Evolutionary conservation across 2,329 filamentous ascomycete genomes (phyloP), one percentile per base, ranked within the genome.

Genomic region (Fusarium phyllophilum): DNA sequence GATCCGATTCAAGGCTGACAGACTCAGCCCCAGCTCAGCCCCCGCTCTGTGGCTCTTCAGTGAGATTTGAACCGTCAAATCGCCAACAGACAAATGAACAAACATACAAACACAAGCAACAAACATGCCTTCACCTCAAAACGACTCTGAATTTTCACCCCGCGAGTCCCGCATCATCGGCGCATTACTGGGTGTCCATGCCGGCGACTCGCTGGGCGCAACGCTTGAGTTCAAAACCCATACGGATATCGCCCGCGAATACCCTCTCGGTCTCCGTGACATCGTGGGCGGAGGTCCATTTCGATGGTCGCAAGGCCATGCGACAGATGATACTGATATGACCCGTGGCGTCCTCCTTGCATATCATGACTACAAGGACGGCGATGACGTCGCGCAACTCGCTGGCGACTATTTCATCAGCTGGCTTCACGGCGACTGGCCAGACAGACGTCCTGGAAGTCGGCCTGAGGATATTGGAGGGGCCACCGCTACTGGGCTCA

Each of bases 301-400:
- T 64, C 17, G 48, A 26, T 87, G 85, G 85, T 63, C 81, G 0
- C 68, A 81, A 1, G 85, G 86, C 13, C 81, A 84, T 65, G 85
- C 85, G 22, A 86, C 85, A 33, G 85, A 87, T 73, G 85, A 87
- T 73, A 86, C 85, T 2, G 85, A 87, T 71, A 78, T 87, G 70
- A 85, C 84, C 9, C 83, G 85, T 9, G 85, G 81, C 15, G 82
- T 86, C 1, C 78, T 86, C 10, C 80, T 86, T 20, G 84, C 84
- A 8, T 86, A 87, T 68, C 76, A 67, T 2, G 82, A 83, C 51
- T 34, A 38, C 2, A 46, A 15, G 36, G 38, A 17, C 18, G 69
- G 69, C 17, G 67, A 66, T 18, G 80, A 83, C 54, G 58, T 86
- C 14, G 79, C 79, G 5, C 74, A 72, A 8, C 61, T 79, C 0